Conservation (phyloP, 768 basidiomycete genomes). For the Leccinum subgranulosum region DNA sequence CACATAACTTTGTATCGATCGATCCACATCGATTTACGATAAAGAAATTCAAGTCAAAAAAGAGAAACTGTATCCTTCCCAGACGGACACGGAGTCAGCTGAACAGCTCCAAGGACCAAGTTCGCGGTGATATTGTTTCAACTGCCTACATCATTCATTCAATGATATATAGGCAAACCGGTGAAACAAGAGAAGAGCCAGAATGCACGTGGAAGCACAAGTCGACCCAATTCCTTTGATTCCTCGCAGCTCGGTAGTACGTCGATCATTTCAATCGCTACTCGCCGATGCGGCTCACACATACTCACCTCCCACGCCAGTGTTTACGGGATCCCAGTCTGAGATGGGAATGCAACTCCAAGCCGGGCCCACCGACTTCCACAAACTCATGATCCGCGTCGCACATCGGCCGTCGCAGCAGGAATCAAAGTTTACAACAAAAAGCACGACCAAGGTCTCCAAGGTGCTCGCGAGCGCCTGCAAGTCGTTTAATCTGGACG, state of each 20-base stretch:
- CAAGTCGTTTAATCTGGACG: constrained; percentile 29
- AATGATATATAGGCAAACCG: constrained; percentile 6
- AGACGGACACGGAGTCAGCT: background rate
- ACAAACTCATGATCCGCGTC: constrained; percentile 29
- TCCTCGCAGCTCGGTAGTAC: constrained; percentile 7
- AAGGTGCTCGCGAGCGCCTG: constrained; percentile 27
- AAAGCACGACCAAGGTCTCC: constrained; percentile 29
- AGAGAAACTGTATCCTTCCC: background rate
- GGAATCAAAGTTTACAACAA: constrained; percentile 31
- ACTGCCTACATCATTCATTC: background rate
- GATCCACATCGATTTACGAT: background rate
- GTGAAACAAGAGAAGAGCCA: constrained; percentile 18
- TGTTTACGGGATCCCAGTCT: constrained; percentile 3
- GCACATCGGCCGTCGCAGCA: constrained; percentile 28
- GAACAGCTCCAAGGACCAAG: background rate
- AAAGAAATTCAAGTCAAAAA: constrained; percentile 2
- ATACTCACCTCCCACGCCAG: background rate
- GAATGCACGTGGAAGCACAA: background rate
- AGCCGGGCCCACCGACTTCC: constrained; percentile 3
- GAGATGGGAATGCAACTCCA: background rate
- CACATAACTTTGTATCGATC: background rate
- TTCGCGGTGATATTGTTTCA: background rate
- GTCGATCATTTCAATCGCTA: background rate
- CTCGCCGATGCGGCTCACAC: background rate
- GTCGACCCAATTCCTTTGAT: background rate